phyloP scores from a whole-genome alignment of 805 yeast species.

The Zygosaccharomyces pseudorouxii region DNA sequence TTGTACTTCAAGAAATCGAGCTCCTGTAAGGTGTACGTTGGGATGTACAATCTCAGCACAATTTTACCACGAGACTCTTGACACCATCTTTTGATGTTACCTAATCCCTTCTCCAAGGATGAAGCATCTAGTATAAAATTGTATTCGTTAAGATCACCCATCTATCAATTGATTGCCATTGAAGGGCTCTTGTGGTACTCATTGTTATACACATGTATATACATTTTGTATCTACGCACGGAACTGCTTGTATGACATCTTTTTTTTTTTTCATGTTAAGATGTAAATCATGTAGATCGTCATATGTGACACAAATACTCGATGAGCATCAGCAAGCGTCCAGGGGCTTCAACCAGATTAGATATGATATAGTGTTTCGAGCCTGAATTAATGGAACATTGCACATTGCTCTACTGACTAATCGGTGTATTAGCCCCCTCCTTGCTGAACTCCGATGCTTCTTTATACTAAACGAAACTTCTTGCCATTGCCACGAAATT shows the following conservation, averaged over 20 bases:
- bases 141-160: conserved; percentile 14
- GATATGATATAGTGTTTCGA: no score
- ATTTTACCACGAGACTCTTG: conserved; percentile 26
- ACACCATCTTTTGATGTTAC: conserved; percentile 62
- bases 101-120: conserved; percentile 63
- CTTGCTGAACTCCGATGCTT: no score
- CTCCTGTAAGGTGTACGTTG: conserved; percentile 48
- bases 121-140: conserved; percentile 61
- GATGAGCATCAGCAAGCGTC: no score
- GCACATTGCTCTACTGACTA: no score
- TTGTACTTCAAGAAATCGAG: conserved; percentile 54
- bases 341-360: no score
- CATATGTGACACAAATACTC: not conserved
- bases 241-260: not conserved
- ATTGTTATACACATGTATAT: not conserved
- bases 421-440: no score
- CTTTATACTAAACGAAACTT: no score
- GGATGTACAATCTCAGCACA: conserved; percentile 48
- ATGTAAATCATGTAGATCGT: not conserved
- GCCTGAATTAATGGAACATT: no score
- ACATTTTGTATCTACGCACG: not conserved
- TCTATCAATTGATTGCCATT: conserved; percentile 1
- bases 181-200: not conserved
- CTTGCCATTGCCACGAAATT: no score
- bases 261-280: not conserved